These are phyloP conservation scores for Detonula confervacea DNA, from an alignment of 352 stramenopile genomes.

Conservation along the genomic window DNA sequence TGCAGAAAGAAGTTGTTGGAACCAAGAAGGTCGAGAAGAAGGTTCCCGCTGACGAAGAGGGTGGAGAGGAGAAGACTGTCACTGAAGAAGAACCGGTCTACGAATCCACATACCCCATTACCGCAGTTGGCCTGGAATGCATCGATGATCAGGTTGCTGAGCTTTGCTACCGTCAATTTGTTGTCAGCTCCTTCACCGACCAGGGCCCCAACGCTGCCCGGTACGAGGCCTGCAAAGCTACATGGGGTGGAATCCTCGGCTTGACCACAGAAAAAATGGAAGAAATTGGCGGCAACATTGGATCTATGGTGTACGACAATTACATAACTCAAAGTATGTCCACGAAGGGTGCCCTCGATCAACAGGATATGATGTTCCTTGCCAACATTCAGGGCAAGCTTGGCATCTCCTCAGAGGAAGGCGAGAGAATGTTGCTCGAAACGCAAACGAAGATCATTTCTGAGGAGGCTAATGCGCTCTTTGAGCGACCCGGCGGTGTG, in stretches of 20 bases:
- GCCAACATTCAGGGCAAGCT: constrained; percentile 86
- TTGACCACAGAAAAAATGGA: constrained; percentile 78
- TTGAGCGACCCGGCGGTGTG: constrained; percentile 52
- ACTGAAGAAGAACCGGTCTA: constrained; percentile 68
- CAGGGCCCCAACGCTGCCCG: constrained; percentile 75
- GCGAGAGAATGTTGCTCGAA: constrained; percentile 77
- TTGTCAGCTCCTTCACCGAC: constrained; percentile 83
- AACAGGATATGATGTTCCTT: constrained; percentile 88
- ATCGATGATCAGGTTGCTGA: constrained; percentile 81
- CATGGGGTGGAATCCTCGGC: constrained; percentile 86
- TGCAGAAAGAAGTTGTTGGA: constrained; percentile 70
- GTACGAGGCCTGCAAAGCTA: constrained; percentile 76
- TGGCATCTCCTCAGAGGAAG: constrained; percentile 75
- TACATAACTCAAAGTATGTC: constrained; percentile 83
- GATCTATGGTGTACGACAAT: constrained; percentile 85
- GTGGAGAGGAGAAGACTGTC: constrained; percentile 59
- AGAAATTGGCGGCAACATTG: constrained; percentile 83
- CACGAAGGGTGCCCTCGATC: constrained; percentile 80
- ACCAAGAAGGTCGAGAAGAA: constrained; percentile 79
- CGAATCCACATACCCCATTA: constrained; percentile 85
- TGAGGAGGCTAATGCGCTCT: constrained; percentile 75
- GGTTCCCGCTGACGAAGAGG: constrained; percentile 46
- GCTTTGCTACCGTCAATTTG: constrained; percentile 86
- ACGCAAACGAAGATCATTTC: constrained; percentile 84
- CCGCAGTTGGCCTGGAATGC: constrained; percentile 64